Evolutionary conservation across 257 asterid genomes (phyloP).

Genomic region (Jacaranda mimosifolia): DNA sequence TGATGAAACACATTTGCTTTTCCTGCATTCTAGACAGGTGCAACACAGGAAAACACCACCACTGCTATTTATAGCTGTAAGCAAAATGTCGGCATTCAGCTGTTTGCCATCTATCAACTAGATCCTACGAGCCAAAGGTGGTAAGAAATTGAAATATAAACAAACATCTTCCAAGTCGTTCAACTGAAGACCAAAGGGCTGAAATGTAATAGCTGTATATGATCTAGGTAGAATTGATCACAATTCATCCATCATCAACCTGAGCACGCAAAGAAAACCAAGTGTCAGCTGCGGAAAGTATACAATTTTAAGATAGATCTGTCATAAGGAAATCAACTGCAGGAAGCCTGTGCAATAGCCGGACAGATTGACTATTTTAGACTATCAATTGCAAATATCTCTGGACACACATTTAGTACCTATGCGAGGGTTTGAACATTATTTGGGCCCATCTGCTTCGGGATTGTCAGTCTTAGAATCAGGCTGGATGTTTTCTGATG

Average conservation of each 20-base stretch:
- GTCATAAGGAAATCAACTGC: neutral
- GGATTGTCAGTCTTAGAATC: slow-evolving; percentile 38
- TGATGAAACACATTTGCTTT: neutral
- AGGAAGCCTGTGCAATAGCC: neutral
- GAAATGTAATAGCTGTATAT: too few relatives aligned
- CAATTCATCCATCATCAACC: neutral
- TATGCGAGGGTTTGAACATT: slow-evolving; percentile 27
- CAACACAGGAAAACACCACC: neutral
- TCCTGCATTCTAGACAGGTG: neutral
- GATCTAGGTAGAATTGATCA: too few relatives aligned
- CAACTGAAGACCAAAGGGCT: neutral
- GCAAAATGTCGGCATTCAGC: neutral
- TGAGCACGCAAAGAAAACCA: neutral
- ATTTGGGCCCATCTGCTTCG: slow-evolving; percentile 35
- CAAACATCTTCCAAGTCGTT: neutral
- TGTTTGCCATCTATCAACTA: neutral
- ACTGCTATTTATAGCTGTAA: neutral
- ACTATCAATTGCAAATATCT: neutral
- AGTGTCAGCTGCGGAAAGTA: neutral
- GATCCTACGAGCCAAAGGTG: neutral
- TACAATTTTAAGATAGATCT: neutral
- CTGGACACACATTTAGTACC: slow-evolving; percentile 41
- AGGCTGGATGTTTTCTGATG: slow-evolving; percentile 40
- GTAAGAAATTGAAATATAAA: neutral
- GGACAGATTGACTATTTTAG: neutral